These are phyloP conservation scores for Phytophthora pinifolia DNA, from an alignment of 352 stramenopile species.

Conservation along the genomic window DNA sequence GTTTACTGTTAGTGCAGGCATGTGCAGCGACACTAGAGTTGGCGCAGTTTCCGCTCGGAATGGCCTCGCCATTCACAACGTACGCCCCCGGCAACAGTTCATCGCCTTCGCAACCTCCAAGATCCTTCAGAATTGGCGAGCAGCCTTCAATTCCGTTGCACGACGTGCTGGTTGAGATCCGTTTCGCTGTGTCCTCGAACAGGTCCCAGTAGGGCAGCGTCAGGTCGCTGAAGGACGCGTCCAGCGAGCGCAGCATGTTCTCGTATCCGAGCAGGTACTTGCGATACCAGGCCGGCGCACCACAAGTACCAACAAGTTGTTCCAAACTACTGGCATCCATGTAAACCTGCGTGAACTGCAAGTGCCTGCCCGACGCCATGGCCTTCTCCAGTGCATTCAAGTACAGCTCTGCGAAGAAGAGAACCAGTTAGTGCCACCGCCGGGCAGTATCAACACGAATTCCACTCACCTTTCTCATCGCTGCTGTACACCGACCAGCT, in stretches of 20 bases:
- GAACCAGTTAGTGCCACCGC: neutral
- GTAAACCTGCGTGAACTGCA: slow-evolving; percentile 59
- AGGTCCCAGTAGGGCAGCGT: slow-evolving; percentile 72
- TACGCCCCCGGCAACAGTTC: slow-evolving; percentile 33
- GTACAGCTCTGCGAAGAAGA: slow-evolving; percentile 33
- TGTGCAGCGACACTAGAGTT: slow-evolving; percentile 46
- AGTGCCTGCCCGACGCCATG: slow-evolving; percentile 52
- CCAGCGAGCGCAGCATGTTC: slow-evolving; percentile 65
- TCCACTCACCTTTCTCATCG: slow-evolving; percentile 34
- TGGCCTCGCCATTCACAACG: slow-evolving; percentile 29
- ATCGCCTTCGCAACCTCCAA: slow-evolving; percentile 51
- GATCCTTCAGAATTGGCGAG: slow-evolving; percentile 49
- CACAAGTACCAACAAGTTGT: slow-evolving; percentile 47
- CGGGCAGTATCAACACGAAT: neutral
- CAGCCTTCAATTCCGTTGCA: slow-evolving; percentile 46
- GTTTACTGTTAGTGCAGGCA: slow-evolving; percentile 39
- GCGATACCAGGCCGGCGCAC: slow-evolving; percentile 62
- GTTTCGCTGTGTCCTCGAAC: slow-evolving; percentile 58
- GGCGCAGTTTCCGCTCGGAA: slow-evolving; percentile 52
- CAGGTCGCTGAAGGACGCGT: slow-evolving; percentile 39
- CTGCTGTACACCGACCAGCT: slow-evolving; percentile 33
- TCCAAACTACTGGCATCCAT: slow-evolving; percentile 41
- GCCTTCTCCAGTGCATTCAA: slow-evolving; percentile 48
- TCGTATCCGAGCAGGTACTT: slow-evolving; percentile 70
- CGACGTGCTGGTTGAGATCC: slow-evolving; percentile 36